Evolutionary conservation across 805 yeast genomes (phyloP).

Genomic region (Martiniozyma abietophila): DNA sequence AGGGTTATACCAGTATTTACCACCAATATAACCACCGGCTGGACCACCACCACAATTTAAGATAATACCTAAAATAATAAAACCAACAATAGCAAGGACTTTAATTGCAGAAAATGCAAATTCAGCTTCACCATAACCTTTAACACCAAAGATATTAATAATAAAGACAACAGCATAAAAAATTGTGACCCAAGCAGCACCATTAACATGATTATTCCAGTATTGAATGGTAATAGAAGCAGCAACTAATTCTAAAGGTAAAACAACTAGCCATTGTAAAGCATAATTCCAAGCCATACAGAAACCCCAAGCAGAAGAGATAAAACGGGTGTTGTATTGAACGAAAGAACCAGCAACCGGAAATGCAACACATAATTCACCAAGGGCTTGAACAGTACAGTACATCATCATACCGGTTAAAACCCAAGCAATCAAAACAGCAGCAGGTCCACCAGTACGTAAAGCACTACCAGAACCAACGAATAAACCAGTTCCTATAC

Average conservation of each 20-base stretch:
- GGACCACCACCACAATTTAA: slow-evolving; percentile 60
- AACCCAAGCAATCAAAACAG: slow-evolving; percentile 50
- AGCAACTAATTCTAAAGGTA: slow-evolving; percentile 48
- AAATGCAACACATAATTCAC: slow-evolving; percentile 55
- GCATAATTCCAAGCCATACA: slow-evolving; percentile 54
- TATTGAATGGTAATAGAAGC: slow-evolving; percentile 42
- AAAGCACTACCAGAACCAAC: slow-evolving; percentile 64
- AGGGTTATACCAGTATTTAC: slow-evolving; percentile 47
- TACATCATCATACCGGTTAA: slow-evolving; percentile 53
- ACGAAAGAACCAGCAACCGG: slow-evolving; percentile 59
- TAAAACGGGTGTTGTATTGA: slow-evolving; percentile 48
- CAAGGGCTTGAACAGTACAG: slow-evolving; percentile 55
- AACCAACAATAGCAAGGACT: slow-evolving; percentile 50
- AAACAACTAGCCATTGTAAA: slow-evolving; percentile 43
- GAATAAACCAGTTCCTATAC: slow-evolving; percentile 77
- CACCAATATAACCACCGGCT: slow-evolving; percentile 50
- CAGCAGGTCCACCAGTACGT: slow-evolving; percentile 65
- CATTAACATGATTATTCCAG: slow-evolving; percentile 36
- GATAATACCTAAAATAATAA: slow-evolving; percentile 45
- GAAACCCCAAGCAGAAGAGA: slow-evolving; percentile 52
- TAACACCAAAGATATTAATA: slow-evolving; percentile 53
- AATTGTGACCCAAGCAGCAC: slow-evolving; percentile 49
- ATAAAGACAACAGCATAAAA: slow-evolving; percentile 41
- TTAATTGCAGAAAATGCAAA: slow-evolving; percentile 46
- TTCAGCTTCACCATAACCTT: slow-evolving; percentile 65